A percentile compares a stretch with the other conserved stretches of the same genome.
These are phyloP conservation scores for Cordyceps javanica DNA, from an alignment of 2,329 filamentous ascomycete species.

Conservation along the genomic window DNA sequence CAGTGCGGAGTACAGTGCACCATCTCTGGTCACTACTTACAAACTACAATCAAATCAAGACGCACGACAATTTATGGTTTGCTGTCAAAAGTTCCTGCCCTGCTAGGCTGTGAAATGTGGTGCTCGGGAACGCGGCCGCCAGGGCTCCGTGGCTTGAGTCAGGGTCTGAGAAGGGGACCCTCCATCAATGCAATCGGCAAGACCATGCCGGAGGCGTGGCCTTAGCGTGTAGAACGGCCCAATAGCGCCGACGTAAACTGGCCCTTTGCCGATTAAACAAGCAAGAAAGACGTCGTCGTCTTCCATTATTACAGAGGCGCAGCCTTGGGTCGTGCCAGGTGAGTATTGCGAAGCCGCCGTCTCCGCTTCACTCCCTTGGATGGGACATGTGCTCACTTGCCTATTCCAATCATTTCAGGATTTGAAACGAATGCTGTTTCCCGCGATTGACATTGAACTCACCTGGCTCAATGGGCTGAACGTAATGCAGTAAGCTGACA, in stretches of 20 bases:
- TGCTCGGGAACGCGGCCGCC: not conserved
- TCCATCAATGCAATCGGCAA: not conserved
- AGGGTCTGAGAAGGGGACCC: not conserved
- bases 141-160: not conserved
- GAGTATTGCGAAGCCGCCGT: not conserved
- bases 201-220: not conserved
- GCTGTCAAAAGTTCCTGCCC: not conserved
- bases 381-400: not conserved
- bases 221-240: not conserved
- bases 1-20: not conserved
- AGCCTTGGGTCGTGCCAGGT: not conserved
- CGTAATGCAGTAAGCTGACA: slow-evolving; percentile 1
- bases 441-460: no score
- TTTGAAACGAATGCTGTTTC: not conserved
- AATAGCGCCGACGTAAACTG: not conserved
- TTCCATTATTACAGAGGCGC: no score
- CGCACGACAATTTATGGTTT: not conserved
- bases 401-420: not conserved
- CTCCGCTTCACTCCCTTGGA: not conserved
- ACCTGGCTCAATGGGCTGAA: no score
- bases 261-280: not conserved
- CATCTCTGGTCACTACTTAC: not conserved
- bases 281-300: no score
- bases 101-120: not conserved
- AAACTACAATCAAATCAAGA: not conserved